Evolutionary conservation across 164 flowering plant species (phyloP), one percentile per base, ranked within the genome.

Genomic region (Annona cherimola): DNA sequence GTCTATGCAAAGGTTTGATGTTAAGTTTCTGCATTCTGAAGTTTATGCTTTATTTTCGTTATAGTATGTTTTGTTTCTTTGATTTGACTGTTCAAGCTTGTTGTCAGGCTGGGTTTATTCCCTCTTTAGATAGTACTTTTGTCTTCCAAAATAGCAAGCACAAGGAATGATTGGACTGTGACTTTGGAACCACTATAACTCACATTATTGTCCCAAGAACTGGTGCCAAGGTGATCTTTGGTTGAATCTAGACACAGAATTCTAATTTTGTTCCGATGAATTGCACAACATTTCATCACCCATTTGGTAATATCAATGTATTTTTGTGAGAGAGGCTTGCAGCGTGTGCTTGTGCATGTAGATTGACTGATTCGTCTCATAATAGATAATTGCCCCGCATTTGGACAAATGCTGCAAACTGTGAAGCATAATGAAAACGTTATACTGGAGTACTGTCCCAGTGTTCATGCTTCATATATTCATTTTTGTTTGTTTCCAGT

Each of bases 1-100:
- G 76, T 85, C n/a, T 94, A 88, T 76, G 89, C 83, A 50, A 94
- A 94, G 97, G 98, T 92, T 35, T 46, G 67, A 66, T 57, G 4
- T 35, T 12, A 39, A 3, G 41, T 46, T 68, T 66, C 41, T 26
- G 18, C 8, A 45, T 16, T 18, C 60, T 18, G 64, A 14, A 20
- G 40, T 12, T 39, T 6, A 61, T 73, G 45, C 20, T 68, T 65
- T 26, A 5, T 16, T 45, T 63, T 74, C 35, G 3, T 44, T 63
- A 9, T 42, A 42, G 5, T 44, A 19, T n/a, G 19, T 40, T 1
- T 18, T 3, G 18, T 40, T 40, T 41, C 39, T 9, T 39, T 63
- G 8, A 8, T 63, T 63, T 18, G 14, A 18, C 35, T 50, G 14
- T 50, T 50, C 14, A 16, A 50, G 57, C 9, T 50, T 50, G 57